Evolutionary conservation across 805 yeast species (phyloP).

Genomic region (Saccharomycodes ludwigii): DNA sequence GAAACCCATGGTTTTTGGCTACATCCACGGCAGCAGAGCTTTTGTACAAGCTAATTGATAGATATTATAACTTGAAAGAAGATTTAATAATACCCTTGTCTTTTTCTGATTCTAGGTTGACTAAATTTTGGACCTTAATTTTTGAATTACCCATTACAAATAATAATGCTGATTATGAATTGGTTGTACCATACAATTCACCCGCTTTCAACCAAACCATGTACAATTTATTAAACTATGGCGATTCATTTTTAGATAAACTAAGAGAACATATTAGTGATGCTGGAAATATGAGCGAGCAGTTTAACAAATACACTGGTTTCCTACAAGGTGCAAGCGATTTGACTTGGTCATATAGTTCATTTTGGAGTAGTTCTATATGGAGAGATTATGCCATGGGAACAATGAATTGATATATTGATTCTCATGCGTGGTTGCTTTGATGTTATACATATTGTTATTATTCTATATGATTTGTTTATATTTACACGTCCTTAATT

Average conservation of each 20-base stretch:
- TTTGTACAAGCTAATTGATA: conserved; percentile 41
- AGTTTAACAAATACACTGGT: conserved; percentile 71
- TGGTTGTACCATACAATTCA: conserved; percentile 20
- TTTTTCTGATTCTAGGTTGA: conserved; percentile 9
- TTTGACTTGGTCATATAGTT: conserved; percentile 84
- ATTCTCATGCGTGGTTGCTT: not conserved
- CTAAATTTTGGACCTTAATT: conserved; percentile 18
- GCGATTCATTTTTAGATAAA: conserved; percentile 54
- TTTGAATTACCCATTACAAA: conserved; percentile 16
- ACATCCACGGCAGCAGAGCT: conserved; percentile 61
- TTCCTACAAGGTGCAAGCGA: conserved; percentile 79
- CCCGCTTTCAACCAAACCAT: conserved; percentile 35
- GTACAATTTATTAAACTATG: conserved; percentile 35
- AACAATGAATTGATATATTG: not conserved
- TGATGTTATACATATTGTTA: too few species aligned
- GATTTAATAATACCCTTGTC: conserved; percentile 31
- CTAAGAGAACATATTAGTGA: conserved; percentile 47
- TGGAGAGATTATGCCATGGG: conserved; percentile 32
- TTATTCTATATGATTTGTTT: too few species aligned
- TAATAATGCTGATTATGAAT: conserved; percentile 9
- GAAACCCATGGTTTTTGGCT: conserved; percentile 89
- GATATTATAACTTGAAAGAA: conserved; percentile 25
- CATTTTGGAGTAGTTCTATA: conserved; percentile 57
- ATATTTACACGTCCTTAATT: not conserved
- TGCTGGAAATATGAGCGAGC: conserved; percentile 75